Percentiles rank a stretch among this genome's conserved stretches.
These are phyloP conservation scores for Aspergillus transmontanensis DNA, from an alignment of 2,329 filamentous ascomycete genomes.

Conservation along the genomic window DNA sequence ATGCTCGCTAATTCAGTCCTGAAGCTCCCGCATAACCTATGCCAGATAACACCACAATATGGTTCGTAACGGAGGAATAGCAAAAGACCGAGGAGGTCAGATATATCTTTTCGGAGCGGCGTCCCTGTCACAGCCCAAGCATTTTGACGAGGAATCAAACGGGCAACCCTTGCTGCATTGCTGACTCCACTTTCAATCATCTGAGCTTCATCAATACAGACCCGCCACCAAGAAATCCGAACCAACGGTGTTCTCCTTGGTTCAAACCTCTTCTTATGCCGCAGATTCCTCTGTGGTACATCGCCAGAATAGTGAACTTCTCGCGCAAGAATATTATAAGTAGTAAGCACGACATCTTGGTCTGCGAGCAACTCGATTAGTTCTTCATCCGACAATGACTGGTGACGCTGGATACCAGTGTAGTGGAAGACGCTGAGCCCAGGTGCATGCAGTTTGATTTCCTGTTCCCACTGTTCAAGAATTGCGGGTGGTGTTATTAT, in stretches of 20 bases:
- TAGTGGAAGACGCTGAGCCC: slow-evolving; percentile 60
- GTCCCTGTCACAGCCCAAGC: slow-evolving; percentile 94
- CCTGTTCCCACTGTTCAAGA: slow-evolving; percentile 64
- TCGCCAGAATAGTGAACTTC: slow-evolving; percentile 78
- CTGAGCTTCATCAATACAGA: slow-evolving; percentile 72
- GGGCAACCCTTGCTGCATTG: slow-evolving; percentile 78
- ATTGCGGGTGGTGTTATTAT: slow-evolving; percentile 66
- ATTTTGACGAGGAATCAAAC: slow-evolving; percentile 77
- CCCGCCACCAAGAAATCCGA: slow-evolving; percentile 83
- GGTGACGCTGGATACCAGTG: slow-evolving; percentile 51
- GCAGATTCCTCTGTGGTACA: slow-evolving; percentile 71
- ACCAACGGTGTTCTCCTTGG: slow-evolving; percentile 74
- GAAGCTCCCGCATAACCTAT: slow-evolving; percentile 62
- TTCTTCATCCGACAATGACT: slow-evolving; percentile 39
- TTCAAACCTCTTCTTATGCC: slow-evolving; percentile 64
- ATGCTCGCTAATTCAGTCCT: slow-evolving; percentile 67
- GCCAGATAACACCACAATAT: slow-evolving; percentile 72
- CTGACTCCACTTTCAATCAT: slow-evolving; percentile 91
- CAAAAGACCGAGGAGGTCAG: slow-evolving; percentile 78
- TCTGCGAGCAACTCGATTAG: slow-evolving; percentile 50
- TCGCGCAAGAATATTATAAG: slow-evolving; percentile 69
- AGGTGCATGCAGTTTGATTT: slow-evolving; percentile 61
- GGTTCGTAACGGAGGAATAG: slow-evolving; percentile 80
- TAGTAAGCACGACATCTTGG: slow-evolving; percentile 63
- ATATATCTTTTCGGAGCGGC: slow-evolving; percentile 76